phyloP scores from a whole-genome alignment of 768 basidiomycete genomes.

The Austroboletus festivus region DNA sequence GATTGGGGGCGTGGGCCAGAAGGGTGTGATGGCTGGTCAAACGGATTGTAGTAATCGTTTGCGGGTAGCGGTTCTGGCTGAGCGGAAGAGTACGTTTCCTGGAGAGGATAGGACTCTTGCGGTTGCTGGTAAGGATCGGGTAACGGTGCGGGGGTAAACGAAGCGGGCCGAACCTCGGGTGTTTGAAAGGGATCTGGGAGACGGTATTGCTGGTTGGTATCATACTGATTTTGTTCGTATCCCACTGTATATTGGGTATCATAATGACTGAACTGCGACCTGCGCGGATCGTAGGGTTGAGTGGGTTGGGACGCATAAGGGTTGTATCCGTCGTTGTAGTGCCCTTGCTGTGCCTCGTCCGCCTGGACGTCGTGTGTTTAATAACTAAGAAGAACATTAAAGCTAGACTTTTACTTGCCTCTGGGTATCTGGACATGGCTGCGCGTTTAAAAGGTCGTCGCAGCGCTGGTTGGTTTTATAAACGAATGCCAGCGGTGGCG shows the following conservation, averaged over 20 bases:
- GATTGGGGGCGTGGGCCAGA: slow-evolving; percentile 26
- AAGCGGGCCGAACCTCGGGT: slow-evolving; percentile 15
- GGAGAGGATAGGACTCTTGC: slow-evolving; percentile 16
- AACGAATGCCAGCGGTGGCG: background rate
- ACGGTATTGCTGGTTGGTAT: slow-evolving; percentile 33
- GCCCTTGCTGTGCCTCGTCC: slow-evolving; percentile 59
- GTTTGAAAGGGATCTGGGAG: slow-evolving; percentile 39
- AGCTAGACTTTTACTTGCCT: slow-evolving; percentile 29
- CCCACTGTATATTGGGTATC: slow-evolving; percentile 28
- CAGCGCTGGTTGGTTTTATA: slow-evolving; percentile 2
- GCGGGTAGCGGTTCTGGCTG: slow-evolving; percentile 16
- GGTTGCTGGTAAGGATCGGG: slow-evolving; percentile 34
- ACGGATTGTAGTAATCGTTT: slow-evolving; percentile 23
- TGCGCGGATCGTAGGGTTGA: slow-evolving; percentile 40
- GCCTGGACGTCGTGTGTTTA: slow-evolving; percentile 37
- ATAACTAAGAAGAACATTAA: background rate
- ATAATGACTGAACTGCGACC: slow-evolving; percentile 31
- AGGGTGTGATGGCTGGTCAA: slow-evolving; percentile 14
- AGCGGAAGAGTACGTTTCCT: slow-evolving; percentile 20
- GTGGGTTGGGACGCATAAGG: slow-evolving; percentile 40
- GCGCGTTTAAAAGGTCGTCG: slow-evolving; percentile 1
- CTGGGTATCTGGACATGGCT: slow-evolving; percentile 41
- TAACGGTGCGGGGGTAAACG: slow-evolving; percentile 13
- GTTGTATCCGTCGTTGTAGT: slow-evolving; percentile 67
- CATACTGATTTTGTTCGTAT: slow-evolving; percentile 35